Evolutionary conservation across 208 protist genomes (phyloP).

Genomic region (Trypanosoma theileri): DNA sequence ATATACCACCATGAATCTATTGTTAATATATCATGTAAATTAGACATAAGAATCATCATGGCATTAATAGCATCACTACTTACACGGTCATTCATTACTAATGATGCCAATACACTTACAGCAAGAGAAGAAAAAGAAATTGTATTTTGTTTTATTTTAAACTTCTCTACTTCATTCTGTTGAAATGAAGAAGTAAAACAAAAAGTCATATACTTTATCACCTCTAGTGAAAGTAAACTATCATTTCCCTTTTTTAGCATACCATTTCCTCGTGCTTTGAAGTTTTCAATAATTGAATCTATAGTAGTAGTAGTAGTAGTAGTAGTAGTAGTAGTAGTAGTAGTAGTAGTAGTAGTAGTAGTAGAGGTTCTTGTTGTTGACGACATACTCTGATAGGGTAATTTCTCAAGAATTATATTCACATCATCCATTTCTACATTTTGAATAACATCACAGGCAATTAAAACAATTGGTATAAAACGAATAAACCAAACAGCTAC

Average conservation of each 20-base stretch:
- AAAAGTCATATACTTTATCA: neutral
- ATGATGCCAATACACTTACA: neutral
- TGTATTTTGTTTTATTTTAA: neutral
- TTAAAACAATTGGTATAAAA: neutral
- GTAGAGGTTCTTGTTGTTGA: no score
- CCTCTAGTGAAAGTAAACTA: neutral
- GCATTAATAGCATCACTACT: conserved; percentile 4
- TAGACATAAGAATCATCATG: neutral
- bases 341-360: no score
- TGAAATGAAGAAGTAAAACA: neutral
- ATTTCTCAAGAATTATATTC: neutral
- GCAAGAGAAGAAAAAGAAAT: neutral
- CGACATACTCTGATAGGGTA: no score
- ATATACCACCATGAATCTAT: conserved; percentile 22
- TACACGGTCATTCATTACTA: neutral
- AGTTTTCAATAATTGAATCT: no score
- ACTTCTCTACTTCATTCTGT: neutral
- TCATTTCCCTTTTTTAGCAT: neutral
- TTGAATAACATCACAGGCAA: neutral
- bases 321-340: no score
- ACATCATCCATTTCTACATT: neutral
- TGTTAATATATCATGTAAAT: neutral
- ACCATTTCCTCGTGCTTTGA: no score
- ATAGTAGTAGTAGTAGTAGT: no score
- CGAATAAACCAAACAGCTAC: neutral